Evolutionary conservation across 2,329 filamentous ascomycete species (phyloP).

Genomic region (Sclerotinia subarctica): DNA sequence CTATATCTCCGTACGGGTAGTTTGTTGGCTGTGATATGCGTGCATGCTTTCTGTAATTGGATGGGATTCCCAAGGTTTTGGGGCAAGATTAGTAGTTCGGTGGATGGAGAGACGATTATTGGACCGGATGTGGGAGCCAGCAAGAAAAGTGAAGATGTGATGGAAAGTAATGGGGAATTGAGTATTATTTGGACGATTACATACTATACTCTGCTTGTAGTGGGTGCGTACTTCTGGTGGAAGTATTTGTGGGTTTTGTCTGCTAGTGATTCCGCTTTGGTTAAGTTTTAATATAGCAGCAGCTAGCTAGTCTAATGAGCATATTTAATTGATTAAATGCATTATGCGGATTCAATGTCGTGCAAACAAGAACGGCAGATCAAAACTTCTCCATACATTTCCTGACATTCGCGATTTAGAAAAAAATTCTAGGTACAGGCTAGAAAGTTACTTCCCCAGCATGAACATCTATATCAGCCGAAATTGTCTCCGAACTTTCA

Average conservation of each 20-base stretch:
- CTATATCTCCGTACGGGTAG: constrained; percentile 83
- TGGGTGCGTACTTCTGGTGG: constrained; percentile 70
- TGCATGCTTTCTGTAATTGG: constrained; percentile 89
- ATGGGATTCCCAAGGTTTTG: constrained; percentile 85
- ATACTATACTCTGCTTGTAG: constrained; percentile 76
- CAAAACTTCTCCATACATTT: not conserved
- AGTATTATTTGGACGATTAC: constrained; percentile 63
- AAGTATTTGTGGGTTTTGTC: constrained; percentile 69
- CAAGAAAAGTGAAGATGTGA: constrained; percentile 42
- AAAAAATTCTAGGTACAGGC: not conserved
- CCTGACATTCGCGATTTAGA: not conserved
- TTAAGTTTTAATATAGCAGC: constrained; percentile 26
- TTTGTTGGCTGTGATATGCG: constrained; percentile 68
- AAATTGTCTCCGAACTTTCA: constrained; percentile 10
- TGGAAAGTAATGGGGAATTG: constrained; percentile 34
- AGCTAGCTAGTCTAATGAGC: constrained; percentile 4
- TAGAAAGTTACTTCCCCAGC: not conserved
- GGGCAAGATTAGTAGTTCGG: constrained; percentile 60
- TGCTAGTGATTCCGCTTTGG: constrained; percentile 54
- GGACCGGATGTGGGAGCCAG: constrained; percentile 33
- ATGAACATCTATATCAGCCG: constrained; percentile 9
- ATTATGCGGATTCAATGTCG: not conserved
- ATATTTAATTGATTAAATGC: not conserved
- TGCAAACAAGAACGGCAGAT: not conserved
- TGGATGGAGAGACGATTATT: constrained; percentile 28